Percentiles rank a stretch among this genome's conserved stretches.
These are phyloP conservation scores for Lepiota brunneoincarnata DNA, from an alignment of 768 basidiomycete species.

Conservation along the genomic window DNA sequence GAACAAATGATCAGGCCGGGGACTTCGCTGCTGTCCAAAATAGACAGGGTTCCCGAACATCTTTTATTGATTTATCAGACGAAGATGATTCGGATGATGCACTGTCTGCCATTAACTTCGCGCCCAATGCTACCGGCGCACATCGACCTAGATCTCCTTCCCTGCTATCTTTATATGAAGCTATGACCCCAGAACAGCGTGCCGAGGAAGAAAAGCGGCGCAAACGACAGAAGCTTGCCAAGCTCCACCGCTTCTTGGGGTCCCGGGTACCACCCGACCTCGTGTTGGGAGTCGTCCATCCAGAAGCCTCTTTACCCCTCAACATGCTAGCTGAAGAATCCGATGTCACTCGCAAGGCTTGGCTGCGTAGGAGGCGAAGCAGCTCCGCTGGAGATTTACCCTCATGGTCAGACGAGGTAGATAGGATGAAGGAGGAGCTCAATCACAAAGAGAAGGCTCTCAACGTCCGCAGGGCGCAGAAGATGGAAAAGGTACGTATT, in stretches of 20 bases:
- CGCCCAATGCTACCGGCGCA: conserved; percentile 21
- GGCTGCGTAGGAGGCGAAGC: conserved; percentile 53
- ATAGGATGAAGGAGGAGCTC: conserved; percentile 68
- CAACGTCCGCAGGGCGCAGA: conserved; percentile 76
- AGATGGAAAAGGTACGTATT: conserved; percentile 78
- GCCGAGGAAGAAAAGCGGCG: conserved; percentile 62
- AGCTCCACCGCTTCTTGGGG: conserved; percentile 84
- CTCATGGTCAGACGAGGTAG: conserved; percentile 53
- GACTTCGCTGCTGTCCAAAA: conserved; percentile 14
- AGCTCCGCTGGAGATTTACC: conserved; percentile 45
- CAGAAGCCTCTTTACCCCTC: conserved; percentile 18
- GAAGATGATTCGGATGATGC: conserved; percentile 42
- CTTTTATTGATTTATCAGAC: conserved; percentile 71
- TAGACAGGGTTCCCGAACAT: conserved; percentile 35
- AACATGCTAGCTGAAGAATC: conserved; percentile 11
- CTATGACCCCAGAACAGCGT: conserved; percentile 47
- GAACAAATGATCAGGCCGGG: conserved; percentile 17
- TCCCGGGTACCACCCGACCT: conserved; percentile 72
- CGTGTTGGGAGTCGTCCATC: conserved; percentile 48
- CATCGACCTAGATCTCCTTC: conserved; percentile 34
- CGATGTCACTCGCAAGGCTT: conserved; percentile 30
- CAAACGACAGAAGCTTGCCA: conserved; percentile 76
- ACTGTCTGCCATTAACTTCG: conserved; percentile 25
- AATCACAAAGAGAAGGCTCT: conserved; percentile 73
- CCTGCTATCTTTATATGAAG: conserved; percentile 46